phyloP scores from a whole-genome alignment of 805 yeast species.

The Candida insectorum region DNA sequence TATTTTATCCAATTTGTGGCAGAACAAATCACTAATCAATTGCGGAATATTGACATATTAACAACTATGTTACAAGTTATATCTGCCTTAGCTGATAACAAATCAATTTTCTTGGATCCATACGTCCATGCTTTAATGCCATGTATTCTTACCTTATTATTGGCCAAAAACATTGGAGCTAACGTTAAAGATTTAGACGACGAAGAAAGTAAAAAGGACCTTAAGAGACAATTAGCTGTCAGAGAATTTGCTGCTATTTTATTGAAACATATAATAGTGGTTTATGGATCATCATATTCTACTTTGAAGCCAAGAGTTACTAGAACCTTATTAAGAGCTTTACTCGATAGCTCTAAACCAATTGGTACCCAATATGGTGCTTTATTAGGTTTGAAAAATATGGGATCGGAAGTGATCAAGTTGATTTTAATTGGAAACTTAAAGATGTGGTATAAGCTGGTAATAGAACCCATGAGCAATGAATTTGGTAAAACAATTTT shows the following conservation, averaged over 20 bases:
- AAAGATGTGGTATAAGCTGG: slow-evolving; percentile 70
- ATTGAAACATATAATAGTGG: slow-evolving; percentile 70
- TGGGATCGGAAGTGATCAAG: slow-evolving; percentile 86
- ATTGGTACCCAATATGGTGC: slow-evolving; percentile 93
- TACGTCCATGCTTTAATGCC: slow-evolving; percentile 97
- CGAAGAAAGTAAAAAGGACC: slow-evolving; percentile 22
- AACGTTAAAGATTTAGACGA: slow-evolving; percentile 32
- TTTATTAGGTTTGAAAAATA: slow-evolving; percentile 72
- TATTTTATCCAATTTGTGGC: slow-evolving; percentile 95
- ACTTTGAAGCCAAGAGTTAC: slow-evolving; percentile 92
- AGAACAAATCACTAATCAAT: slow-evolving; percentile 87
- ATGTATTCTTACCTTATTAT: slow-evolving; percentile 81
- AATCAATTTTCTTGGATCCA: slow-evolving; percentile 86
- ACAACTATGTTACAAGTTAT: slow-evolving; percentile 87
- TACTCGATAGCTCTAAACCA: slow-evolving; percentile 78
- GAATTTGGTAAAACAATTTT: slow-evolving; percentile 46
- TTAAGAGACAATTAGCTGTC: slow-evolving; percentile 51
- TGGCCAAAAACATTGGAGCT: slow-evolving; percentile 85
- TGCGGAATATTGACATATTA: slow-evolving; percentile 65
- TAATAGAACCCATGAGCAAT: slow-evolving; percentile 43
- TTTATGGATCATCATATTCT: slow-evolving; percentile 81
- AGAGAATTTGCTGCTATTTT: slow-evolving; percentile 87
- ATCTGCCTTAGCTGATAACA: slow-evolving; percentile 78
- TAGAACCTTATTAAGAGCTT: slow-evolving; percentile 86
- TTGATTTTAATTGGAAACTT: slow-evolving; percentile 82